Conservation (phyloP, 2,329 filamentous ascomycete species). For the Shiraia bambusicola region DNA sequence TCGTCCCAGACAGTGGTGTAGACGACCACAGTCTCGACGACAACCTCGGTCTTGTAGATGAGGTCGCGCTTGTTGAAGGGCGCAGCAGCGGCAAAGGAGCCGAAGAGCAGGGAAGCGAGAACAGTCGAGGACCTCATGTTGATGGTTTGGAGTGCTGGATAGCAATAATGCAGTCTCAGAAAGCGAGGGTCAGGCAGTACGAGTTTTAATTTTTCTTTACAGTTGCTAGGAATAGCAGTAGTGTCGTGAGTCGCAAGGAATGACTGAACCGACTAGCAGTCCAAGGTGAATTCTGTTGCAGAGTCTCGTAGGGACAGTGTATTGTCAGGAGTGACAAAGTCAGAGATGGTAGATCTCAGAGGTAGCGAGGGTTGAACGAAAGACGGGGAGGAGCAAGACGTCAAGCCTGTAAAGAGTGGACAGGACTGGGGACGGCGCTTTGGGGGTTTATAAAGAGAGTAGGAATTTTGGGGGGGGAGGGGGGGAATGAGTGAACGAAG, state of each 20-base stretch:
- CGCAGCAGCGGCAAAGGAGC: slow-evolving; percentile 37
- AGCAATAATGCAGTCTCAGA: slow-evolving; percentile 8
- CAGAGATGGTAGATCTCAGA: slow-evolving; percentile 39
- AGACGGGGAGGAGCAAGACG: slow-evolving; percentile 35
- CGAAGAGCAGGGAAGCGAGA: slow-evolving; percentile 39
- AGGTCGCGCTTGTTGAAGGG: slow-evolving; percentile 40
- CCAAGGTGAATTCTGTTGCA: slow-evolving; percentile 18
- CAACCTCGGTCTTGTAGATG: slow-evolving; percentile 36
- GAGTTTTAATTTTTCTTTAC: no score
- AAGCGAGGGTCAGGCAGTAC: no score
- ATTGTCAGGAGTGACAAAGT: slow-evolving; percentile 35
- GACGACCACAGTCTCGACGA: slow-evolving; percentile 37
- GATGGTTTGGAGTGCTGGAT: slow-evolving; percentile 16
- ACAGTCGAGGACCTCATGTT: slow-evolving; percentile 43
- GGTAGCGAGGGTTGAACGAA: slow-evolving; percentile 32
- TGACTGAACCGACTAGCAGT: slow-evolving; percentile 42
- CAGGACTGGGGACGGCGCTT: slow-evolving; percentile 25
- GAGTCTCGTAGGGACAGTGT: slow-evolving; percentile 24
- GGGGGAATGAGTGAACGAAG: slow-evolving; percentile 11
- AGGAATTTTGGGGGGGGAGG: slow-evolving; percentile 16
- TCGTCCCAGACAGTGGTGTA: slow-evolving; percentile 41
- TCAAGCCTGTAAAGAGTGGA: slow-evolving; percentile 46
- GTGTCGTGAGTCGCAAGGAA: slow-evolving; percentile 19
- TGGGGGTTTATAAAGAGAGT: slow-evolving; percentile 28
- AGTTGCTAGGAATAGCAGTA: slow-evolving; percentile 15